Evolutionary conservation across 495 filamentous ascomycete genomes (phyloP).

Genomic region (Polyplosphaeria fusca): DNA sequence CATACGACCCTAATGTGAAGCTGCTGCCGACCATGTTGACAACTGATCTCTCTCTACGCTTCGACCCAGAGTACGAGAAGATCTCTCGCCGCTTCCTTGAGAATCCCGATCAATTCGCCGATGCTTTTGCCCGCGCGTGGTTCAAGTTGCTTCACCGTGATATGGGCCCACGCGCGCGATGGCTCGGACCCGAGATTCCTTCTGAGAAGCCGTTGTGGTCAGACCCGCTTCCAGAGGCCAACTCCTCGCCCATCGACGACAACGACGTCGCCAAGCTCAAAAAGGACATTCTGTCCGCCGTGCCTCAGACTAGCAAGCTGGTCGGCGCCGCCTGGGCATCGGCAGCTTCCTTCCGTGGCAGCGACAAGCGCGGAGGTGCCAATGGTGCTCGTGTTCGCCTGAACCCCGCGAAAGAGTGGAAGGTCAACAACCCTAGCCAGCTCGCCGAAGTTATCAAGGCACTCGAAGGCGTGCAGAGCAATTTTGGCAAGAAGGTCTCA

Average conservation of each 20-base stretch:
- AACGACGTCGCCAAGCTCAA: conserved; percentile 60
- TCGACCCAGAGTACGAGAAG: conserved; percentile 69
- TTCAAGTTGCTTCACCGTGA: conserved; percentile 77
- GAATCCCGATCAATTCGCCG: conserved; percentile 61
- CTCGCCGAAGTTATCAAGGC: conserved; percentile 54
- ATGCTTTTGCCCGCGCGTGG: conserved; percentile 67
- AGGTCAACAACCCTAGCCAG: conserved; percentile 63
- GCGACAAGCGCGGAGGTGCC: conserved; percentile 73
- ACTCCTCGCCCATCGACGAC: conserved; percentile 56
- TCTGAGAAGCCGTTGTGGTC: conserved; percentile 62
- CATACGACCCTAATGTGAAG: conserved; percentile 62
- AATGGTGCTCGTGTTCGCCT: conserved; percentile 72
- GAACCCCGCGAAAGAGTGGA: conserved; percentile 64
- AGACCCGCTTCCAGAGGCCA: conserved; percentile 57
- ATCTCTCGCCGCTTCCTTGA: conserved; percentile 63
- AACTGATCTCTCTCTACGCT: conserved; percentile 65
- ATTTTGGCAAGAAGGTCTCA: conserved; percentile 68
- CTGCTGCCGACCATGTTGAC: conserved; percentile 67
- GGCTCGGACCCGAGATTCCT: conserved; percentile 67
- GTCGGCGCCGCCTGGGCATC: conserved; percentile 65
- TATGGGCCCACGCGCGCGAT: conserved; percentile 64
- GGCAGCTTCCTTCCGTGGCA: conserved; percentile 67
- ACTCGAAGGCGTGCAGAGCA: conserved; percentile 59
- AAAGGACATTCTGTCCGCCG: conserved; percentile 57
- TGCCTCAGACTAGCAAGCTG: conserved; percentile 51